phyloP scores from a whole-genome alignment of 2,329 filamentous ascomycete genomes.

The Colletotrichum tamarilloi region DNA sequence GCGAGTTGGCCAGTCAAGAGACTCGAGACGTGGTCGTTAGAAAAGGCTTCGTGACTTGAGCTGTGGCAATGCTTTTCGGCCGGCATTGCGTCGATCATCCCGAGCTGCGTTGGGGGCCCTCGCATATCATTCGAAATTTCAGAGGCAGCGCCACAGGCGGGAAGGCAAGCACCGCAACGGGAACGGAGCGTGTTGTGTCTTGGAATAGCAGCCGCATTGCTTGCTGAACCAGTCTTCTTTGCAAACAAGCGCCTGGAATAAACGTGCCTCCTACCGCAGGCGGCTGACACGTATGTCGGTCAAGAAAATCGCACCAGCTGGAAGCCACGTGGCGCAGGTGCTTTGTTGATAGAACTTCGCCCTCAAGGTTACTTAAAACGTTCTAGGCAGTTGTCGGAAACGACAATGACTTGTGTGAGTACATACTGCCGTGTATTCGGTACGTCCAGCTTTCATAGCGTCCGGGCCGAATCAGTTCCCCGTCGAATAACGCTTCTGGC shows the following conservation, averaged over 20 bases:
- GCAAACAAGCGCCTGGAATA: not conserved
- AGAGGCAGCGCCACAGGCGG: slow-evolving; percentile 10
- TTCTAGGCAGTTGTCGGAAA: too few species aligned
- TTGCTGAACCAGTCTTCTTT: not conserved
- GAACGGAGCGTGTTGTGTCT: not conserved
- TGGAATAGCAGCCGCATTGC: slow-evolving; percentile 2
- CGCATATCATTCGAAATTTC: slow-evolving; percentile 12
- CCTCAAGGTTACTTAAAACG: not conserved
- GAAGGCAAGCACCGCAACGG: not conserved
- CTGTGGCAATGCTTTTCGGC: not conserved
- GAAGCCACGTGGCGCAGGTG: slow-evolving; percentile 15
- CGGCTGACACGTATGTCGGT: not conserved
- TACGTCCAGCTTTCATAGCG: not conserved
- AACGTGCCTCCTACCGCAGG: not conserved
- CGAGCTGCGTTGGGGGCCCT: slow-evolving; percentile 13
- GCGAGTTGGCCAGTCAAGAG: not conserved
- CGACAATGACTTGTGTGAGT: not conserved
- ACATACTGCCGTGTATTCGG: slow-evolving; percentile 1
- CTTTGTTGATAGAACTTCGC: slow-evolving; percentile 3
- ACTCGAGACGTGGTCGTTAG: not conserved
- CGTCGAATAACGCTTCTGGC: not conserved
- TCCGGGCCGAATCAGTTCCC: not conserved
- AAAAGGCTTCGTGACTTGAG: slow-evolving; percentile 9
- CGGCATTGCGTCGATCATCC: slow-evolving; percentile 23
- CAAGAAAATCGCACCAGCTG: not conserved